Conservation (phyloP, 352 stramenopile species). For the Saprolegnia parasitica region DNA sequence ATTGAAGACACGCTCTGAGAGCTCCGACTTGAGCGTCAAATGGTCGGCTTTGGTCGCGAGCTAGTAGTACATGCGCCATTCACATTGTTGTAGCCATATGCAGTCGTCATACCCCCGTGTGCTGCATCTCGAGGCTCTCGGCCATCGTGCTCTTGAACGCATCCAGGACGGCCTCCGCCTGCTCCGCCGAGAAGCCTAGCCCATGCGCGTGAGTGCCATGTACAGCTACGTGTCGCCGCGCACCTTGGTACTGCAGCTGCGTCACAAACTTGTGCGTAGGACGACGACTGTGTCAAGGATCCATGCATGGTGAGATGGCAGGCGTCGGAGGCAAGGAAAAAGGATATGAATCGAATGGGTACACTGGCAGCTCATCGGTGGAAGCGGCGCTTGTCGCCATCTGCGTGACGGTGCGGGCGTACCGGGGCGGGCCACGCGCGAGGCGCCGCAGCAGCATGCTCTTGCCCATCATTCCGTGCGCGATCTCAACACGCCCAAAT, state of each 20-base stretch:
- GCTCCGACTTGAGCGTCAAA: constrained; percentile 75
- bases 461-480: no score
- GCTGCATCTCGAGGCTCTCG: constrained; percentile 66
- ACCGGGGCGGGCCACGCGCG: no score
- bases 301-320: neutral
- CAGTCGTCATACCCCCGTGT: constrained; percentile 43
- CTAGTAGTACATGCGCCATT: constrained; percentile 33
- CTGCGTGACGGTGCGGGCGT: neutral
- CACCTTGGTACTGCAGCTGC: constrained; percentile 23
- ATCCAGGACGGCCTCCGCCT: constrained; percentile 73
- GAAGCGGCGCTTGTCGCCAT: neutral
- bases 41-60: constrained; percentile 84
- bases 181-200: constrained; percentile 55
- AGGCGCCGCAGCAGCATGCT: no score
- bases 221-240: neutral
- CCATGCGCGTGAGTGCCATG: neutral
- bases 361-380: neutral
- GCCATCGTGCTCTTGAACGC: constrained; percentile 82
- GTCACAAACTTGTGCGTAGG: constrained; percentile 8
- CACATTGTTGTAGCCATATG: neutral
- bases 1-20: constrained; percentile 86
- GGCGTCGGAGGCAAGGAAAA: neutral
- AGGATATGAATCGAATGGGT: constrained; percentile 3
- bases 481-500: no score
- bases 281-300: neutral